Conservation (phyloP, 179 eudicot genomes). For the Carnegiea gigantea region DNA sequence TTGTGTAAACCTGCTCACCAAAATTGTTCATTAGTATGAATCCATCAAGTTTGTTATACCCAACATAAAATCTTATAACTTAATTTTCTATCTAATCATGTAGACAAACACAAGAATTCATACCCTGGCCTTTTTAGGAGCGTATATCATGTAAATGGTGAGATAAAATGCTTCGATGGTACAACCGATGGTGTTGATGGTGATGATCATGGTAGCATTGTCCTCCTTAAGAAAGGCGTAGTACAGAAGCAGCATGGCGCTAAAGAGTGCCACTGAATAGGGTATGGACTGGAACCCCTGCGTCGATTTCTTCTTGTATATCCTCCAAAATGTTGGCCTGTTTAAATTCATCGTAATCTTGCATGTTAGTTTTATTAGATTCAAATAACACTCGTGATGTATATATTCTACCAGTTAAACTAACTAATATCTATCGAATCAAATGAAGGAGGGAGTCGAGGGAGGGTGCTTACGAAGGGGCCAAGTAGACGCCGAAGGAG, state of each 20-base stretch:
- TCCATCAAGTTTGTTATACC: background rate
- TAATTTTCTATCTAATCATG: background rate
- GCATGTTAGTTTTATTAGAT: background rate
- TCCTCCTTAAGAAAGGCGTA: slow-evolving; percentile 57
- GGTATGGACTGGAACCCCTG: slow-evolving; percentile 75
- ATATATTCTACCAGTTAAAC: background rate
- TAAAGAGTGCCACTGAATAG: slow-evolving; percentile 74
- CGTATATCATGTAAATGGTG: slow-evolving; percentile 59
- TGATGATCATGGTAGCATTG: slow-evolving; percentile 49
- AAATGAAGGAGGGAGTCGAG: background rate
- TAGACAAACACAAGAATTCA: too few relatives aligned
- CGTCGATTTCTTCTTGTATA: slow-evolving; percentile 72
- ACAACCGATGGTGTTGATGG: slow-evolving; percentile 65
- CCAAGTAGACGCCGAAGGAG: slow-evolving; percentile 66
- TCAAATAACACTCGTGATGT: background rate
- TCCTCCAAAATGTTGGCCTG: slow-evolving; percentile 77
- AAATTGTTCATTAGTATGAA: background rate
- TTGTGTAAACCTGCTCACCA: slow-evolving; percentile 44
- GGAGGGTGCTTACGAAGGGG: slow-evolving; percentile 51
- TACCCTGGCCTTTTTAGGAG: slow-evolving; percentile 67
- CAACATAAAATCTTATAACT: too few relatives aligned
- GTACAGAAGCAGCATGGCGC: slow-evolving; percentile 72
- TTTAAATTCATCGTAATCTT: background rate
- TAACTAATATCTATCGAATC: background rate
- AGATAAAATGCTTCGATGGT: slow-evolving; percentile 54